A percentile compares a stretch with the other conserved stretches of the same genome.
Conservation (phyloP, 164 flowering plant genomes). For the Vitis cinerea region DNA sequence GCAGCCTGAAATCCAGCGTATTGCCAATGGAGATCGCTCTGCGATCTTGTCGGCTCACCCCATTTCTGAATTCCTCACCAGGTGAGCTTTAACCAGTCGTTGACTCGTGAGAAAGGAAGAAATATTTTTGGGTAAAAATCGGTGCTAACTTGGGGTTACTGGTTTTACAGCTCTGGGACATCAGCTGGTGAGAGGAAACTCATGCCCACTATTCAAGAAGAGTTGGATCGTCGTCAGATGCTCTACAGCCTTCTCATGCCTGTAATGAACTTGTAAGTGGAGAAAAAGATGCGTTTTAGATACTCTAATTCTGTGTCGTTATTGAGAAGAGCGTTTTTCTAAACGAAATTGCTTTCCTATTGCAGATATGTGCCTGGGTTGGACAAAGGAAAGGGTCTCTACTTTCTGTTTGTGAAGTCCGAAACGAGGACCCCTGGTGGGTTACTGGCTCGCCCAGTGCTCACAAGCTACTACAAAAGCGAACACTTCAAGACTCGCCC, state of each 20-base stretch:
- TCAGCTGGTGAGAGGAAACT: slow-evolving; percentile 68
- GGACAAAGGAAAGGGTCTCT: slow-evolving; percentile 61
- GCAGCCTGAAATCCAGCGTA: slow-evolving; percentile 43
- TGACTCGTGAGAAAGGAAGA: background rate
- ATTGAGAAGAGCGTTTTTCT: too few relatives aligned
- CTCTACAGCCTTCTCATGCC: slow-evolving; percentile 69
- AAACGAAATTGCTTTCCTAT: background rate
- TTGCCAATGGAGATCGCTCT: slow-evolving; percentile 47
- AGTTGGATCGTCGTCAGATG: slow-evolving; percentile 54
- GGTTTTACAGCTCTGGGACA: slow-evolving; percentile 55
- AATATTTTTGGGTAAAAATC: background rate
- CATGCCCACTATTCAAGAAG: slow-evolving; percentile 63
- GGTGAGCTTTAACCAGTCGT: slow-evolving; percentile 8
- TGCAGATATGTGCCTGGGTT: slow-evolving; percentile 56
- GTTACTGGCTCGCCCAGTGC: slow-evolving; percentile 52
- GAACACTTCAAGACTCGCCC: slow-evolving; percentile 62
- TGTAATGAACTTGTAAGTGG: slow-evolving; percentile 63
- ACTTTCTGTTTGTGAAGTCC: slow-evolving; percentile 55
- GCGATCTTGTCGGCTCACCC: slow-evolving; percentile 39
- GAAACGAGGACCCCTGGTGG: slow-evolving; percentile 66
- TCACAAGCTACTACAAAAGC: slow-evolving; percentile 54
- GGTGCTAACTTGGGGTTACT: background rate
- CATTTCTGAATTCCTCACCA: slow-evolving; percentile 50
- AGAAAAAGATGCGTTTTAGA: too few relatives aligned
- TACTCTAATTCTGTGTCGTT: too few relatives aligned